phyloP scores from a whole-genome alignment of 495 filamentous ascomycete species.

The Mycothermus thermophilus region DNA sequence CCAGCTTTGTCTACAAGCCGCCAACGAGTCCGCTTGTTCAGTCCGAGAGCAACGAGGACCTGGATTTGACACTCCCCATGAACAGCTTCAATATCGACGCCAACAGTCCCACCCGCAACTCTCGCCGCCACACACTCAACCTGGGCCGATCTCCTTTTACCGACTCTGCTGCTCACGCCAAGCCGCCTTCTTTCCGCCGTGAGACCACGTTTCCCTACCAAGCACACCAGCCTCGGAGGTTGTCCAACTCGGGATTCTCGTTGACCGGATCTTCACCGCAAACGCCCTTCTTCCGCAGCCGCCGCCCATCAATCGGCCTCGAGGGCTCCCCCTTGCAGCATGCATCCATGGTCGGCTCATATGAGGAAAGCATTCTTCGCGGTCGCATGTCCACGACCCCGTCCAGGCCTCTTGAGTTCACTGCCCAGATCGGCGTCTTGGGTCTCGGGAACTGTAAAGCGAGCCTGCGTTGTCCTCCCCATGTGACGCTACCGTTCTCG shows the following conservation, averaged over 20 bases:
- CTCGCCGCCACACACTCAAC: conserved; percentile 28
- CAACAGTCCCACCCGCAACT: conserved; percentile 13
- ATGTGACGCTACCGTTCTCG: conserved; percentile 86
- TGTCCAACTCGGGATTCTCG: conserved; percentile 48
- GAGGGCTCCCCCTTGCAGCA: conserved; percentile 68
- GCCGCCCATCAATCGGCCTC: conserved; percentile 59
- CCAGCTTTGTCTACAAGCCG: conserved; percentile 70
- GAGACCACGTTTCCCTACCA: conserved; percentile 50
- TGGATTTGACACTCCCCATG: conserved; percentile 45
- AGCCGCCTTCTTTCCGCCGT: no score
- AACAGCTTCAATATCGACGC: conserved; percentile 30
- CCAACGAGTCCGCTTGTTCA: conserved; percentile 89
- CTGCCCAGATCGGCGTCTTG: conserved; percentile 89
- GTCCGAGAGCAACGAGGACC: conserved; percentile 74
- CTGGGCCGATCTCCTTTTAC: conserved; percentile 19
- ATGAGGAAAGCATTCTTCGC: conserved; percentile 89
- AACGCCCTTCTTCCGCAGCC: conserved; percentile 41
- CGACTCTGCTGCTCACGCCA: conserved; percentile 13
- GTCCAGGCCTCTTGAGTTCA: conserved; percentile 83
- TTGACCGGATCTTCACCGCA: conserved; percentile 43
- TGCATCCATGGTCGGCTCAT: conserved; percentile 93
- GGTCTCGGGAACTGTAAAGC: conserved; percentile 83
- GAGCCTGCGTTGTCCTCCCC: conserved; percentile 71
- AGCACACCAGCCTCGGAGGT: conserved; percentile 59
- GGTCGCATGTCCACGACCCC: conserved; percentile 96